These are phyloP conservation scores for Pleurotus giganteus DNA, from an alignment of 768 basidiomycete species.

Conservation along the genomic window DNA sequence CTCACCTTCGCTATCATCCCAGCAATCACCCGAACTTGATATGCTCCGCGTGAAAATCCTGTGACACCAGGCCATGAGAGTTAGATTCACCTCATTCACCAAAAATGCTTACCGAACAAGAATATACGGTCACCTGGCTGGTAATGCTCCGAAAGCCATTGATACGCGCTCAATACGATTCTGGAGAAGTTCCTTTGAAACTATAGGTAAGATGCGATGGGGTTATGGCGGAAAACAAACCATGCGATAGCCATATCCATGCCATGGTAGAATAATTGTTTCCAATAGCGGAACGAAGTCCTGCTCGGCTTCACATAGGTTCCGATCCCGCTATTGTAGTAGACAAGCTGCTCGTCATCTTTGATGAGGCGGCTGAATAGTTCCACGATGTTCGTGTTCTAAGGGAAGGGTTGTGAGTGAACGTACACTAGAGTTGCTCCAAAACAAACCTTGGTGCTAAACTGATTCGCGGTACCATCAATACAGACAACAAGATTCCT, in stretches of 20 bases:
- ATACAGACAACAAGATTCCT: conserved; percentile 31
- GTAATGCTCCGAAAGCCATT: conserved; percentile 40
- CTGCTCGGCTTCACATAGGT: conserved; percentile 22
- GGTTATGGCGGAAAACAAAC: conserved; percentile 4
- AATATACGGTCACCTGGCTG: conserved; percentile 35
- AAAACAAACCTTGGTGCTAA: conserved; percentile 25
- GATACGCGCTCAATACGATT: conserved; percentile 34
- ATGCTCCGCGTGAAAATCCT: conserved; percentile 51
- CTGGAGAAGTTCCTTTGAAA: conserved; percentile 30
- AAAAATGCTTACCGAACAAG: conserved; percentile 33
- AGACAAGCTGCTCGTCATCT: conserved; percentile 20
- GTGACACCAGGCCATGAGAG: neutral
- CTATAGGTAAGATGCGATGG: neutral
- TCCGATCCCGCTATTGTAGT: conserved; percentile 30
- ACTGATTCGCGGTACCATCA: conserved; percentile 36
- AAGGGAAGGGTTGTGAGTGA: too few species aligned
- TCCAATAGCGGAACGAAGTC: conserved; percentile 11
- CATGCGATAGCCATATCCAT: conserved; percentile 19
- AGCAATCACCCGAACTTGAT: conserved; percentile 41
- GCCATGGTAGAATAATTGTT: conserved; percentile 12
- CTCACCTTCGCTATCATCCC: conserved; percentile 42
- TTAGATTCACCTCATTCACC: neutral
- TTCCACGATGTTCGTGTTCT: conserved; percentile 31
- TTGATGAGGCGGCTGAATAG: conserved; percentile 23
- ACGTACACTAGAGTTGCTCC: too few species aligned